These are phyloP conservation scores for Tuber microsphaerosporum DNA, from an alignment of 495 filamentous ascomycete species.

Conservation along the genomic window DNA sequence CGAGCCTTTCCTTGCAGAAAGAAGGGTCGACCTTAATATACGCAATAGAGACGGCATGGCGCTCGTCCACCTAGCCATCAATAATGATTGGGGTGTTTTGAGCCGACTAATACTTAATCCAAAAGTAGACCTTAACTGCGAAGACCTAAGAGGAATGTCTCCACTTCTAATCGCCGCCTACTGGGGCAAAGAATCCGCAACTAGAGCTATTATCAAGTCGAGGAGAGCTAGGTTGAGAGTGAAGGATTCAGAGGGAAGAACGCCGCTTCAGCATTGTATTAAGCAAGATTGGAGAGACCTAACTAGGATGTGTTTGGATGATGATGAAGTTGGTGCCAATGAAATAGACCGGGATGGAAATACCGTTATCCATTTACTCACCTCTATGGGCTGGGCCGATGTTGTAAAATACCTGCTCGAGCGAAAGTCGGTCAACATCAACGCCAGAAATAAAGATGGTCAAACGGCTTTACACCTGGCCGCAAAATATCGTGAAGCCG, in stretches of 20 bases:
- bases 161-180: constrained; percentile 3
- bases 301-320: neutral
- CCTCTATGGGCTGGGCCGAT: constrained; percentile 1
- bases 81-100: neutral
- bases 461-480: constrained; percentile 11
- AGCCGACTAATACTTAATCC: neutral
- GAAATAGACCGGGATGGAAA: constrained; percentile 2
- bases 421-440: constrained; percentile 1
- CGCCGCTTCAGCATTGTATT: neutral
- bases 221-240: neutral
- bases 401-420: constrained; percentile 2
- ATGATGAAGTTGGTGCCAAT: neutral
- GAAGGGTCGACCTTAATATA: neutral
- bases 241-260: constrained; percentile 1
- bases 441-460: neutral
- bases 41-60: neutral
- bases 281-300: neutral
- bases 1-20: neutral
- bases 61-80: neutral
- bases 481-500: neutral
- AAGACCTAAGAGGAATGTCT: neutral
- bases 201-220: neutral
- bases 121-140: neutral
- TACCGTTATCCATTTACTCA: neutral
- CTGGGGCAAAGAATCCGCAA: neutral